phyloP scores from a whole-genome alignment of 371 early-diverging fungal species.

The Mucor plumbeus region DNA sequence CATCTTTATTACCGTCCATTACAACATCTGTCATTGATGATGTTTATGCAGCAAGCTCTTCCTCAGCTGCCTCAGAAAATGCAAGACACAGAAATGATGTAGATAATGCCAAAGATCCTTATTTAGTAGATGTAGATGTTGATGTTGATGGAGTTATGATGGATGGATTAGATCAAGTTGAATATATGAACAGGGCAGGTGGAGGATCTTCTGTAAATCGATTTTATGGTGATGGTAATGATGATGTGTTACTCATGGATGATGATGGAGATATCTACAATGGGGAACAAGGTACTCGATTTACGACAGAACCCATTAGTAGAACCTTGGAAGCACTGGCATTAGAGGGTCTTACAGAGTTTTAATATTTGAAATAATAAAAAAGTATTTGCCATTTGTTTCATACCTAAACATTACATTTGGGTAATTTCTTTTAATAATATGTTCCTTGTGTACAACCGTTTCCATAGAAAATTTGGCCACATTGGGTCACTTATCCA shows the following conservation, averaged over 20 bases:
- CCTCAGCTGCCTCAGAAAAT: conserved; percentile 3
- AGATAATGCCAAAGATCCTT: conserved; percentile 35
- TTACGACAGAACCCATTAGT: conserved; percentile 42
- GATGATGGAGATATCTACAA: conserved; percentile 35
- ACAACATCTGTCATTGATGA: conserved; percentile 15
- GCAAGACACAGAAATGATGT: conserved; percentile 6
- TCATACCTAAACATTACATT: too few relatives aligned
- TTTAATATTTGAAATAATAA: too few relatives aligned
- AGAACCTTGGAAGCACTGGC: conserved; percentile 52
- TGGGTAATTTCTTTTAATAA: too few relatives aligned
- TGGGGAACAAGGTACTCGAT: conserved; percentile 24
- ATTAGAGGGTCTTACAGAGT: conserved; percentile 43
- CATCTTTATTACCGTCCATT: background rate
- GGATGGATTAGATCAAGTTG: conserved; percentile 53
- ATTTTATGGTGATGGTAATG: conserved; percentile 31
- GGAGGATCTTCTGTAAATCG: conserved; percentile 16
- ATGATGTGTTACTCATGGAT: conserved; percentile 26
- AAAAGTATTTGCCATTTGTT: too few relatives aligned
- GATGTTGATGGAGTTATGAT: conserved; percentile 60
- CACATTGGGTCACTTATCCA: too few relatives aligned
- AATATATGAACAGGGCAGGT: conserved; percentile 38
- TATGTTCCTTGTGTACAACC: too few relatives aligned
- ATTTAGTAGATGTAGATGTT: conserved; percentile 55
- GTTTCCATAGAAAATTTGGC: too few relatives aligned
- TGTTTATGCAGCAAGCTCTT: background rate